phyloP scores from a whole-genome alignment of 73 alveolate species.

The Effrenium voratum region DNA sequence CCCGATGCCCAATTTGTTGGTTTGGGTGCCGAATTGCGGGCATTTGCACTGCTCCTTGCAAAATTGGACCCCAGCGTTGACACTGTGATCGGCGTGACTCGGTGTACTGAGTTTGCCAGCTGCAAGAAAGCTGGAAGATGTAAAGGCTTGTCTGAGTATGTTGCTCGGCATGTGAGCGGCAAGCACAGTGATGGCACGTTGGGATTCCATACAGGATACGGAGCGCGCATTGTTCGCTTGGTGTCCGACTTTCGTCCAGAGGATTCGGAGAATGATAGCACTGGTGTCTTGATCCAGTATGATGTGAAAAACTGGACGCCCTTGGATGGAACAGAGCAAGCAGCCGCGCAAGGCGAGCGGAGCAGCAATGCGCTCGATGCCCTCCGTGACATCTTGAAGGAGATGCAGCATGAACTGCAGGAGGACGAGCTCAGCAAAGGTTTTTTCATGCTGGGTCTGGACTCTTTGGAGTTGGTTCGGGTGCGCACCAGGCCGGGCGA shows the following conservation, averaged over 20 bases:
- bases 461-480: constrained; percentile 41
- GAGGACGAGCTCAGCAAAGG: constrained; percentile 27
- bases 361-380: neutral
- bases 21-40: constrained; percentile 19
- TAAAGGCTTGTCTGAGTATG: too few relatives aligned
- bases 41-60: constrained; percentile 42
- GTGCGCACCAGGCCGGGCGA: constrained; percentile 36
- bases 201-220: constrained; percentile 55
- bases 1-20: neutral
- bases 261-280: constrained; percentile 9
- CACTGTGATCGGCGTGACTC: constrained; percentile 49
- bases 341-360: neutral
- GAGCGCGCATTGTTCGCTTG: constrained; percentile 12
- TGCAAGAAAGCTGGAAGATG: too few relatives aligned
- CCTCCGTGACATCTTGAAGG: constrained; percentile 12
- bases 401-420: constrained; percentile 42
- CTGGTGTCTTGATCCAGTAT: constrained; percentile 44
- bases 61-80: constrained; percentile 45
- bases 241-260: constrained; percentile 52
- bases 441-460: constrained; percentile 42
- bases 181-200: constrained; percentile 3
- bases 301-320: constrained; percentile 51
- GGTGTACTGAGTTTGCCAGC: constrained; percentile 18
- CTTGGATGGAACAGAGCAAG: too few relatives aligned
- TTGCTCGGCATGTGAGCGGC: constrained; percentile 16